Evolutionary conservation across 202 grass and related monocot genomes (phyloP).

Genomic region (Setaria viridis): DNA sequence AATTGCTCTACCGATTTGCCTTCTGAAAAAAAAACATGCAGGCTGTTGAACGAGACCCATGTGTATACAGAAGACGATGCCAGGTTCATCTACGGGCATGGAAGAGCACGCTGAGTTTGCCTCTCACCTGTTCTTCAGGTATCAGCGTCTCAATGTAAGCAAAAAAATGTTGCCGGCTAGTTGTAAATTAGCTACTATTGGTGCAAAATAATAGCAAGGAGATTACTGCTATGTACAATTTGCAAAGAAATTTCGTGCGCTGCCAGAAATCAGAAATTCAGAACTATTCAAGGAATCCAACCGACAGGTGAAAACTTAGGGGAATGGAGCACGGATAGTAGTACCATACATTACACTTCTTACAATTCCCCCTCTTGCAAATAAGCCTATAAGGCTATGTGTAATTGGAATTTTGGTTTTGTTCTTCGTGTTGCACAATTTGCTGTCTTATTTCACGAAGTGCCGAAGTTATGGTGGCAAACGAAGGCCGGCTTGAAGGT

Average conservation of each 20-base stretch:
- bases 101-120: conserved; percentile 39
- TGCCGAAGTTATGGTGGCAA: conserved; percentile 38
- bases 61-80: conserved; percentile 80
- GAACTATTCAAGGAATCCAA: background rate
- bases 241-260: background rate
- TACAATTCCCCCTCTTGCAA: background rate
- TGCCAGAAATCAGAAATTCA: conserved; percentile 7
- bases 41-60: conserved; percentile 76
- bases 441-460: conserved; percentile 43
- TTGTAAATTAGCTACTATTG: background rate
- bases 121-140: background rate
- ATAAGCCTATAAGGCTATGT: background rate
- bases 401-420: background rate
- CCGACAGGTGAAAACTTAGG: background rate
- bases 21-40: conserved; percentile 22
- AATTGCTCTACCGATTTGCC: background rate
- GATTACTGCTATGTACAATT: background rate
- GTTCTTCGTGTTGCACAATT: background rate
- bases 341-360: background rate
- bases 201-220: conserved; percentile 9
- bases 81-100: conserved; percentile 78
- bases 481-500: conserved; percentile 54
- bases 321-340: background rate
- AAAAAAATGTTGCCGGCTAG: background rate
- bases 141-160: background rate